phyloP scores from a whole-genome alignment of 805 yeast species.

The Komagataella mondaviorum region DNA sequence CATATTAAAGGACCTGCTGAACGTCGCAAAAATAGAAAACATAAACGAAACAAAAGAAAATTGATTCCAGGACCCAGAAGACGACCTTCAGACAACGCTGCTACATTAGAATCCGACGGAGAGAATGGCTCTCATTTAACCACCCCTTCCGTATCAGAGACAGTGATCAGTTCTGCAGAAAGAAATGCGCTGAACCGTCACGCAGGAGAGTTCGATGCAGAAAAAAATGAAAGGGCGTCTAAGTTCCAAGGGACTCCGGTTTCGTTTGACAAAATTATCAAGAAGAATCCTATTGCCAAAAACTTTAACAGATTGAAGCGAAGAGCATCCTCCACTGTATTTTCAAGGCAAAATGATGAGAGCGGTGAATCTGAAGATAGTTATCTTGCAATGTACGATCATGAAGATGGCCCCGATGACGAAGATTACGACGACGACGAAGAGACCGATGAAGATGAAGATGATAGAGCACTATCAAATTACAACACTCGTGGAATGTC shows the following conservation, averaged over 20 bases:
- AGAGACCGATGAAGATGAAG: constrained; percentile 10
- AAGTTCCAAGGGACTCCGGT: not conserved
- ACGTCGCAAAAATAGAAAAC: constrained; percentile 17
- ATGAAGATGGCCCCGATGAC: constrained; percentile 6
- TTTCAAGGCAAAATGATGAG: not conserved
- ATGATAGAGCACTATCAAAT: constrained; percentile 18
- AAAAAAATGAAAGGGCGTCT: not conserved
- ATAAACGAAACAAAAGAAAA: constrained; percentile 1
- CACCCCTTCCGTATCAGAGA: not conserved
- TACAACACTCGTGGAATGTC: constrained; percentile 23
- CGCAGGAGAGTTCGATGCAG: not conserved
- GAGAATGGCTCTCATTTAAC: not conserved
- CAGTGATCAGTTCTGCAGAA: not conserved
- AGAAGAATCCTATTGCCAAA: not conserved
- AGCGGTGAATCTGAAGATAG: not conserved
- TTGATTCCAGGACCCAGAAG: not conserved
- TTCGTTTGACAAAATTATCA: not conserved
- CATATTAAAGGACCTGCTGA: constrained; percentile 72
- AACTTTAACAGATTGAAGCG: not conserved
- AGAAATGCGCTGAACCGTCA: not conserved
- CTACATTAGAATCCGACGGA: not conserved
- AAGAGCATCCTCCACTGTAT: not conserved
- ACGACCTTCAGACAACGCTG: not conserved
- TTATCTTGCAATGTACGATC: constrained; percentile 5
- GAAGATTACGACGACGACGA: constrained; percentile 4